phyloP scores from a whole-genome alignment of 1,284 basidiomycete species.

The Athelia sp. region DNA sequence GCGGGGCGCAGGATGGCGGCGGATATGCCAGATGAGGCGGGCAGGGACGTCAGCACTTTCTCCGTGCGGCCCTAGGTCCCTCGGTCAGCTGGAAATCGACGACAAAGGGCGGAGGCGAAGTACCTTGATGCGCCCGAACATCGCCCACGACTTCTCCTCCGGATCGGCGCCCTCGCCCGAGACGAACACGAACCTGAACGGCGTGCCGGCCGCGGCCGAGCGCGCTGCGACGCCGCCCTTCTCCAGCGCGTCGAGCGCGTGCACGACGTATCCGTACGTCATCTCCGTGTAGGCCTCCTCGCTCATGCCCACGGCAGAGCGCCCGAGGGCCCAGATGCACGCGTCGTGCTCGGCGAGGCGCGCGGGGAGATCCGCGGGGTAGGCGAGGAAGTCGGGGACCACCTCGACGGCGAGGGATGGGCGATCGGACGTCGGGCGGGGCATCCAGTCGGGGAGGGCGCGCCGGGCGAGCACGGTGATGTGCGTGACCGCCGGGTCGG shows the following conservation, averaged over 20 bases:
- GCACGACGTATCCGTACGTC: constrained; percentile 30
- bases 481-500: constrained; percentile 24
- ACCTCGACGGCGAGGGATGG: constrained; percentile 19
- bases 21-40: constrained; percentile 6
- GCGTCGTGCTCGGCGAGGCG: constrained; percentile 31
- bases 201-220: neutral
- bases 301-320: constrained; percentile 22
- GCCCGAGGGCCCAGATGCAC: constrained; percentile 36
- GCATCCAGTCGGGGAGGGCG: constrained; percentile 26
- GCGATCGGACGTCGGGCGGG: constrained; percentile 13
- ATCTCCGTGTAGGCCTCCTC: constrained; percentile 32
- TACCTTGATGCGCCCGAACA: constrained; percentile 12
- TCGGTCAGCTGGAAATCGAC: too few species aligned
- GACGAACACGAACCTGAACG: constrained; percentile 11
- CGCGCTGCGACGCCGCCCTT: constrained; percentile 11
- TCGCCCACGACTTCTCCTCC: constrained; percentile 2
- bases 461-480: constrained; percentile 31
- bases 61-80: constrained; percentile 8
- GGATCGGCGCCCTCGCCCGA: constrained; percentile 14
- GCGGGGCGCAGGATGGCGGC: constrained; percentile 12
- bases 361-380: constrained; percentile 25
- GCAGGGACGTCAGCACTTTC: constrained; percentile 7
- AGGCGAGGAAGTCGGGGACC: constrained; percentile 29
- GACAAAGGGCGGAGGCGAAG: neutral
- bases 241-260: constrained; percentile 25